These are phyloP conservation scores for Halophytophthora batemanensis DNA, from an alignment of 352 stramenopile species.

Conservation along the genomic window DNA sequence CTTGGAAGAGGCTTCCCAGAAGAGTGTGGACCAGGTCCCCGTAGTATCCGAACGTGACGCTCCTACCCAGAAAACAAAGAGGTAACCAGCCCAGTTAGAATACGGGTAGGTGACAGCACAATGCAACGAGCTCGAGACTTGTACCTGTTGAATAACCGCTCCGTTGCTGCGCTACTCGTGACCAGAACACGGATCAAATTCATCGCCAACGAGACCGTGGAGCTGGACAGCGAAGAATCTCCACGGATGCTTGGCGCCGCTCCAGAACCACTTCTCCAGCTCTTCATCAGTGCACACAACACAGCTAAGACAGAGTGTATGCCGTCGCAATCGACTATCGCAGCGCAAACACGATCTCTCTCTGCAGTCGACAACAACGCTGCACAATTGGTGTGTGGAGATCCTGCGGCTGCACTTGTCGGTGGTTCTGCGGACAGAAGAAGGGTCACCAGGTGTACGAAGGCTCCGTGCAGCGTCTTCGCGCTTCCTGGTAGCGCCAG, in stretches of 20 bases:
- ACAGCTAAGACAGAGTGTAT: conserved; percentile 40
- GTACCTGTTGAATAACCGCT: too few relatives aligned
- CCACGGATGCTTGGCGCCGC: neutral
- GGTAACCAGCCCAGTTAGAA: too few relatives aligned
- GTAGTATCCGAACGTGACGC: too few relatives aligned
- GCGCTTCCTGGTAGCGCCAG: conserved; percentile 24
- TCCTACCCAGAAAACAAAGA: too few relatives aligned
- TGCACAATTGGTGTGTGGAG: neutral
- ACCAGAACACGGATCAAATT: conserved; percentile 10
- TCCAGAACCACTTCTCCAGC: conserved; percentile 5
- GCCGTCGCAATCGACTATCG: conserved; percentile 40
- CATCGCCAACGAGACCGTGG: conserved; percentile 11
- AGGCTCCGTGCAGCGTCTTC: conserved; percentile 19
- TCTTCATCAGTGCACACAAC: conserved; percentile 26
- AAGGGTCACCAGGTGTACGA: conserved; percentile 27
- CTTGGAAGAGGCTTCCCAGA: neutral
- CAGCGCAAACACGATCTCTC: conserved; percentile 27
- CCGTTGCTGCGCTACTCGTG: too few relatives aligned
- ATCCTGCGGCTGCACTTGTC: neutral
- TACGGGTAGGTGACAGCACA: too few relatives aligned
- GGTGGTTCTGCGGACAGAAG: conserved; percentile 9
- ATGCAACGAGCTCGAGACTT: too few relatives aligned
- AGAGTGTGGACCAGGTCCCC: too few relatives aligned
- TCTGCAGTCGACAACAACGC: conserved; percentile 7
- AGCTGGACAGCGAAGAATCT: neutral